Percentiles rank a stretch among this genome's conserved stretches.
Evolutionary conservation across 2,329 filamentous ascomycete species (phyloP).

Genomic region (Fusarium pseudocircinatum): DNA sequence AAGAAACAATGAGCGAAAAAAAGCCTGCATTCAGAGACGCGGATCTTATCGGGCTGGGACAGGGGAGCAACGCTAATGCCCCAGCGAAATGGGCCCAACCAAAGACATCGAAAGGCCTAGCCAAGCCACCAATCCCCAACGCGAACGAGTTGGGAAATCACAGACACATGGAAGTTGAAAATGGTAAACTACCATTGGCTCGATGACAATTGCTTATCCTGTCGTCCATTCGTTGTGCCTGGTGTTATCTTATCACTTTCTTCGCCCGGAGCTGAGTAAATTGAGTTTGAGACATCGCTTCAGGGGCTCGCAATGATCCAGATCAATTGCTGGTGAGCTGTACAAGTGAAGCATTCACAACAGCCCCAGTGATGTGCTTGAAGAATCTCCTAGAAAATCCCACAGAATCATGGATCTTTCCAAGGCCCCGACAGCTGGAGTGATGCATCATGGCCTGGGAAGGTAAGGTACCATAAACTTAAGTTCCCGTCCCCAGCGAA

Average conservation of each 20-base stretch:
- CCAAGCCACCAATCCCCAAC: constrained; percentile 39
- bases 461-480: constrained; percentile 25
- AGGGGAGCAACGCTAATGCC: constrained; percentile 18
- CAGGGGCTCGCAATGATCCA: neutral
- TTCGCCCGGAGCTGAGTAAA: neutral
- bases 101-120: constrained; percentile 25
- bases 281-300: constrained; percentile 1
- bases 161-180: constrained; percentile 27
- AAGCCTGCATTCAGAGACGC: constrained; percentile 18
- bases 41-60: constrained; percentile 38
- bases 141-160: constrained; percentile 26
- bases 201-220: constrained; percentile 9
- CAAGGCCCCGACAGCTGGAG: constrained; percentile 18
- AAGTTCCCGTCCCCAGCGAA: constrained; percentile 29
- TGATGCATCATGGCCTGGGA: constrained; percentile 27
- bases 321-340: neutral
- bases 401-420: constrained; percentile 25
- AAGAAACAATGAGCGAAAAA: constrained; percentile 16
- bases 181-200: constrained; percentile 25
- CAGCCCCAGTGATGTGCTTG: constrained; percentile 9
- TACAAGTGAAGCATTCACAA: neutral
- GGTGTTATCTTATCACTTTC: constrained; percentile 24
- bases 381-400: constrained; percentile 22
- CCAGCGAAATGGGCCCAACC: constrained; percentile 26
- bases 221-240: constrained; percentile 19